Evolutionary conservation across 1,139 yeast genomes (phyloP), one percentile per base, ranked within the genome.

Genomic region (Pichia sp.): DNA sequence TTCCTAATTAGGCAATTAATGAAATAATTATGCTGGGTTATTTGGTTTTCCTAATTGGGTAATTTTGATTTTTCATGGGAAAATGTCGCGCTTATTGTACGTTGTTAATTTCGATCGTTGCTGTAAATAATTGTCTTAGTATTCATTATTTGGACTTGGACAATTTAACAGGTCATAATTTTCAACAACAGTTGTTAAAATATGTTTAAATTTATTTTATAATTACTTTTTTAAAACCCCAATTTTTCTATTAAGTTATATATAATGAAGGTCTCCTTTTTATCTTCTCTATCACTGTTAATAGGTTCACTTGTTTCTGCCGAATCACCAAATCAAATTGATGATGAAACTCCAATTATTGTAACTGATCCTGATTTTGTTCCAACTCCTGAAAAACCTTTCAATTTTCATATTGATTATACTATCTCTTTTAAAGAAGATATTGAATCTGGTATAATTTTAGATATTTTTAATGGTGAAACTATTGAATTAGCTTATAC

Each of bases 401-500:
- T 69, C 59, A 68, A 73, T 45, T 66, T 76, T 53, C 60, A 63
- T 40, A 67, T 74, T 40, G 73, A 71, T 45, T 78, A 75, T 56
- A 40, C 56, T n/a, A 64, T 77, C 47, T 65, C 66, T 32, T 76
- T 73, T 56, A 65, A 63, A 44, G 78, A 78, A 45, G 69, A 67
- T 4, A 28, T n/a, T 6, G 27, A 11, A 5, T 53, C 66, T 30
- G 59, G 64, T 30, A 76, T 69, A 39, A 70, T 74, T 30, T 74
- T 74, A 5, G 67, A 66, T 34, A 63, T 74, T 47, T 57, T 53
- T 58, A 77, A 78, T 58, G 84, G 79, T 42, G 83, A 83, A 43
- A 71, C 73, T 40, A 68, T 81, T 43, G 70, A 81, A 3, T 65
- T 88, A 52, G 66, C 68, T 43, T 83, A 84, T 65, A 64, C 70